Base-by-base conservation (phyloP, 768 basidiomycete genomes). In the Candolleomyces aberdarensis region DNA sequence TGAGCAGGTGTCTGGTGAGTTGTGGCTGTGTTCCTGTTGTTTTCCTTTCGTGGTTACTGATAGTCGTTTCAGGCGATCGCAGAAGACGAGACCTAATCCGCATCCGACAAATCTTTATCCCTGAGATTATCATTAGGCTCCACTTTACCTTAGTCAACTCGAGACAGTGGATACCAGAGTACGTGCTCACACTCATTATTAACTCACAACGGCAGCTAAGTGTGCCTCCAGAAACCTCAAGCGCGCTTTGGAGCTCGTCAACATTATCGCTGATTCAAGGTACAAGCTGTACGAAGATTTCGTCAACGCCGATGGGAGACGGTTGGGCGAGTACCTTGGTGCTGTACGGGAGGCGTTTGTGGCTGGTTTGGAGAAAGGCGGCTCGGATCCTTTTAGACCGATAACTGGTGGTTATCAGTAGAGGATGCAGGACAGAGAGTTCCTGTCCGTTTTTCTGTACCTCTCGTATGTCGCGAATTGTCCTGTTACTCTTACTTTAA, bases 261-360 rank as follows among this genome's bases (percentile, higher is more conserved):
- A 91, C 65, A 77, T 91, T 36, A 88, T 98, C 6, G 94, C 94
- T 0, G 93, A 95, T 71, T 92, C 93, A 62, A 83, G 91, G 48
- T 91, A 92, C 74, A 85, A 85, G 65, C 74, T 97, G 14, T 94
- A 95, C 67, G 85, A 91, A 64, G 94, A 94, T 71, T 97, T 96
- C 72, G 78, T 89, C 26, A 79, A 78, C 53, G 78, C 82, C 50
- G 81, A 83, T 31, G 86, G 86, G 8, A 78, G 84, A 44, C 75
- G 83, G 60, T 71, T 97, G 48, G 81, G 79, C 8, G 88, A 88
- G 60, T 96, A 97, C 70, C 74, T 97, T 39, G 81, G 80, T 0
- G 85, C 85, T 7, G 86, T 98, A 17, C 76, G 89, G 51, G 83
- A 84, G 63, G 90, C 89, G 1, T 78, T 91, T 20, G 68, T 97